Evolutionary conservation across 1,284 basidiomycete species (phyloP).

Genomic region (Boletus sp.): DNA sequence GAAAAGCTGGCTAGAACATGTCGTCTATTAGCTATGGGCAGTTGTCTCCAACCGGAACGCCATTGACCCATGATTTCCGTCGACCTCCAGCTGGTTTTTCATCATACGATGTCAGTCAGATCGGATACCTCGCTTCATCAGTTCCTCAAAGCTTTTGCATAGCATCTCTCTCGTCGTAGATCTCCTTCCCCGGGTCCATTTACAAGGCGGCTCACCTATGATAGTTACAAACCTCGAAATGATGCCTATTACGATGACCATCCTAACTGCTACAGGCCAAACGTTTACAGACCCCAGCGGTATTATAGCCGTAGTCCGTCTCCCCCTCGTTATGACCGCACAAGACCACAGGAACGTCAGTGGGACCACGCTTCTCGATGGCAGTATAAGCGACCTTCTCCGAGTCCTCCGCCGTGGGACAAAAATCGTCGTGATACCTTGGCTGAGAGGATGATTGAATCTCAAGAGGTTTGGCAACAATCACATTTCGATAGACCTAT

Average conservation of each 20-base stretch:
- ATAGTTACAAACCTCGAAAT: slow-evolving; percentile 46
- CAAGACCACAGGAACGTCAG: slow-evolving; percentile 32
- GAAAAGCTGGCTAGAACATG: slow-evolving; percentile 18
- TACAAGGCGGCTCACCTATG: slow-evolving; percentile 43
- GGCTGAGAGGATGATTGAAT: slow-evolving; percentile 62
- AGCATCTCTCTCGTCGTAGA: slow-evolving; percentile 42
- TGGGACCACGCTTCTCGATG: slow-evolving; percentile 34
- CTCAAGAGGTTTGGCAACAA: slow-evolving; percentile 68
- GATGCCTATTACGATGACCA: slow-evolving; percentile 40
- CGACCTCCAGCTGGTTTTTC: slow-evolving; percentile 24
- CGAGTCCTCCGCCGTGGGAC: slow-evolving; percentile 35
- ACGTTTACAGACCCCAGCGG: slow-evolving; percentile 31
- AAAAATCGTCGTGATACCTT: slow-evolving; percentile 39
- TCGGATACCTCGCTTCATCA: slow-evolving; percentile 18
- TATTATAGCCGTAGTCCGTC: slow-evolving; percentile 49
- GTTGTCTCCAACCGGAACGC: slow-evolving; percentile 24
- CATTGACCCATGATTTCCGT: slow-evolving; percentile 29
- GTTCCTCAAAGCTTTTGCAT: slow-evolving; percentile 30
- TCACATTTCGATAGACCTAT: slow-evolving; percentile 37
- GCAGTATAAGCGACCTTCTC: slow-evolving; percentile 30
- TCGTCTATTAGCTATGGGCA: slow-evolving; percentile 29
- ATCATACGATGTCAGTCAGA: slow-evolving; percentile 35
- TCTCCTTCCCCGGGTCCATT: slow-evolving; percentile 44
- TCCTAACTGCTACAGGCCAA: slow-evolving; percentile 42
- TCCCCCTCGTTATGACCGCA: slow-evolving; percentile 45